Evolutionary conservation across 305 asterid species (phyloP), one percentile per base, ranked within the genome.

Genomic region (Fraxinus sp.): DNA sequence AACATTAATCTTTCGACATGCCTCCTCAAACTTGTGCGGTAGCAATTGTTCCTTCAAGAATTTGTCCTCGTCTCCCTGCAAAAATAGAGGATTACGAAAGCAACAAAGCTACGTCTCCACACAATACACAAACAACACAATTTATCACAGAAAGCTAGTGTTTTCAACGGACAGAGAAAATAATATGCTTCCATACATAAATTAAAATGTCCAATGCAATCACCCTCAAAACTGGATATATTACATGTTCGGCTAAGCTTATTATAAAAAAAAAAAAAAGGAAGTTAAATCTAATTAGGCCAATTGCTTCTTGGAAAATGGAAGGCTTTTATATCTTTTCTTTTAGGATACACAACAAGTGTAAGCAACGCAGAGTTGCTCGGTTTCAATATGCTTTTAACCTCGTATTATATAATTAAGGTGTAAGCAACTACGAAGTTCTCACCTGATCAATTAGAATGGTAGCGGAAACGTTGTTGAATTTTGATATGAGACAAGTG

Each of bases 381-480:
- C 1, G 22, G 22, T 28, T 68, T 28, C 18, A 30, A 68, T 28
- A 68, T 30, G 9, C 18, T 10, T 68, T 4, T 7, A 14, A 26
- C 39, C 10, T 68, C 18, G 0, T 28, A 10, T 68, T 30, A 13
- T 11, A 28, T 4, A 7, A 26, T 26, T 10, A 68, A 68, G 39
- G 8, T 5, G 7, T 28, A 2, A 26, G 37, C 39, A 66, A 24
- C 71, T 0, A 26, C 26, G 26, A 6, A 75, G 41, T 52, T 4
- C 37, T 55, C 81, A 94, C 99, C 99, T 96, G 99, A 85, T 96
- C 99, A 84, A 96, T 96, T 83, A 96, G 90, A 88, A 96, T 93
- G 77, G 98, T 90, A 20, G 97, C 94, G 7, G 97, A 82, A 76
- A 96, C 85, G 57, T 90, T 83, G 68, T 80, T 91, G 89, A 77